phyloP scores from a whole-genome alignment of 2,329 filamentous ascomycete genomes.

The Coniella vitis region DNA sequence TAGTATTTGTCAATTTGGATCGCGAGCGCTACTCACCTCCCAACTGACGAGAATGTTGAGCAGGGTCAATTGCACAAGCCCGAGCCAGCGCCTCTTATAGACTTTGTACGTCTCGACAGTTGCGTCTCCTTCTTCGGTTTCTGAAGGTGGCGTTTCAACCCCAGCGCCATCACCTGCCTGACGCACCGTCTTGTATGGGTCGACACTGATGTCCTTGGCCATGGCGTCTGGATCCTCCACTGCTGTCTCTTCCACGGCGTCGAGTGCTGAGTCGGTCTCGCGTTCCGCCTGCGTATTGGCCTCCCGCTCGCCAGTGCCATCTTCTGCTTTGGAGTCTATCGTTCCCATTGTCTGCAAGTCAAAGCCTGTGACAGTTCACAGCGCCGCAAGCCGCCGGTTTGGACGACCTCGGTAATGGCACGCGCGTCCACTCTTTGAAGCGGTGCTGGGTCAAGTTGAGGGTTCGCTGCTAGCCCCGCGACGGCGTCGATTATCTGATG shows the following conservation, averaged over 20 bases:
- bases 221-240: not conserved
- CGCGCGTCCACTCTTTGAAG: too few relatives aligned
- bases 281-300: slow-evolving; percentile 2
- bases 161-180: slow-evolving; percentile 7
- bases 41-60: slow-evolving; percentile 91
- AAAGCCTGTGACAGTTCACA: too few relatives aligned
- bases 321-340: slow-evolving; percentile 7
- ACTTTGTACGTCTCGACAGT: slow-evolving; percentile 20
- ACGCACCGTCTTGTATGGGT: too few relatives aligned
- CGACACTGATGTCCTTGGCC: not conserved
- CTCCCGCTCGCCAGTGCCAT: slow-evolving; percentile 7
- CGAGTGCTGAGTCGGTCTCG: not conserved
- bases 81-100: slow-evolving; percentile 87
- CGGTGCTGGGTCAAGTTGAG: too few relatives aligned
- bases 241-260: slow-evolving; percentile 3
- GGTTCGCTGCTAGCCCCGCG: too few relatives aligned
- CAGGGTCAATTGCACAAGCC: slow-evolving; percentile 73
- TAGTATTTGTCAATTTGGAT: not conserved
- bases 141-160: slow-evolving; percentile 1
- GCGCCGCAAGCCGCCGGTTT: too few relatives aligned
- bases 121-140: slow-evolving; percentile 1
- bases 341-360: not conserved
- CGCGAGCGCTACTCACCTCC: slow-evolving; percentile 65
- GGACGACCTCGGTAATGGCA: too few relatives aligned
- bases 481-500: too few relatives aligned